phyloP scores from a whole-genome alignment of 441 rosid genomes.

The Caryocar brasiliense region DNA sequence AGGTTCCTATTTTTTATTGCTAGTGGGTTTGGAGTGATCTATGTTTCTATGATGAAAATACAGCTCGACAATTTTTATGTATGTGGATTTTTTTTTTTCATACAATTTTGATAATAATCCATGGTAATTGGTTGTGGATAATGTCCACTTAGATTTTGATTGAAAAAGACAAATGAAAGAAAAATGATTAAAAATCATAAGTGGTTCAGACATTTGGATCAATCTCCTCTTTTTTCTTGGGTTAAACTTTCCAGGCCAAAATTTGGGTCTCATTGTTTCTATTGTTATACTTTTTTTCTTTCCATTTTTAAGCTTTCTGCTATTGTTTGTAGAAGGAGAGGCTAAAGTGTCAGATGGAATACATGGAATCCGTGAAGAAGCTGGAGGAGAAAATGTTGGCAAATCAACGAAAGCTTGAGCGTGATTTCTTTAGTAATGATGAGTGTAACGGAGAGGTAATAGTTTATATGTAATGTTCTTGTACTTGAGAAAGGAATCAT shows the following conservation, averaged over 20 bases:
- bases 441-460: conserved; percentile 51
- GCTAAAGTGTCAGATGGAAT: conserved; percentile 88
- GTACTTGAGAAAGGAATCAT: not conserved
- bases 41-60: not conserved
- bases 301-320: not conserved
- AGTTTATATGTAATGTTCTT: conserved; percentile 4
- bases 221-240: not conserved
- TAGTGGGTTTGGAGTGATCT: not conserved
- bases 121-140: not conserved
- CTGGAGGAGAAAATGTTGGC: conserved; percentile 75
- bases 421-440: conserved; percentile 31
- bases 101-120: not conserved
- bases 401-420: conserved; percentile 56
- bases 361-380: conserved; percentile 86
- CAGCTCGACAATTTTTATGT: not conserved
- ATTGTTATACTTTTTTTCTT: conserved; percentile 1
- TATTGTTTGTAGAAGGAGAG: conserved; percentile 58
- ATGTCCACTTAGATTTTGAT: not conserved
- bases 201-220: not conserved
- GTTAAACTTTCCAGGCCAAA: not conserved
- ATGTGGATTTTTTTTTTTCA: not conserved
- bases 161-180: not conserved
- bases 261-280: not conserved
- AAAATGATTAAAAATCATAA: not conserved
- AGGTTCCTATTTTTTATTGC: too few relatives aligned